A percentile compares a stretch with the other conserved stretches of the same genome.
Evolutionary conservation across 495 filamentous ascomycete genomes (phyloP).

Genomic region (Sabuloglossum arenarium): DNA sequence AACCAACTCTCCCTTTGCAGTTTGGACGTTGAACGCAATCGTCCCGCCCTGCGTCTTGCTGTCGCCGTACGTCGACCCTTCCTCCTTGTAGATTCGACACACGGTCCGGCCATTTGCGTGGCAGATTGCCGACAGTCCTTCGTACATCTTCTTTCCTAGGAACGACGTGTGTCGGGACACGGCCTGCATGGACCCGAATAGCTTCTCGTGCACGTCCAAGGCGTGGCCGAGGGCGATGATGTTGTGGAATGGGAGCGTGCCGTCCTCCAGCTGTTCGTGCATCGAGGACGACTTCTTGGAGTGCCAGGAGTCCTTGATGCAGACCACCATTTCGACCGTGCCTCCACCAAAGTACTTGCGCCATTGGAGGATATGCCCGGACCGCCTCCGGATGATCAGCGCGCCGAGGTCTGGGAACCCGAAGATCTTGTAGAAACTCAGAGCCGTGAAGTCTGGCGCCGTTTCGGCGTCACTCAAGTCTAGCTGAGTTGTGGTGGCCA

Average conservation of each 20-base stretch:
- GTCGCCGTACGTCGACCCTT: conserved; percentile 29
- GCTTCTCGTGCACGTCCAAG: conserved; percentile 36
- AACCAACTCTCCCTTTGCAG: conserved; percentile 31
- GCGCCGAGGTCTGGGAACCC: conserved; percentile 61
- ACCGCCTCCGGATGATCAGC: conserved; percentile 40
- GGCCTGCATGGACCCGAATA: conserved; percentile 40
- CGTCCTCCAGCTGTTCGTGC: conserved; percentile 55
- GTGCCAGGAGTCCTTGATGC: conserved; percentile 39
- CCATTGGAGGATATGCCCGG: conserved; percentile 37
- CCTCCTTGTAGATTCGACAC: conserved; percentile 39
- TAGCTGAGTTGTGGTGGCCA: conserved; percentile 44
- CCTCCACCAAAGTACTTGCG: conserved; percentile 61
- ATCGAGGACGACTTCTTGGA: conserved; percentile 32
- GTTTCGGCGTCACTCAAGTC: conserved; percentile 34
- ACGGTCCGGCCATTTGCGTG: conserved; percentile 37
- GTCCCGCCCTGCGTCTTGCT: conserved; percentile 41
- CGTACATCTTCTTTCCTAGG: conserved; percentile 30
- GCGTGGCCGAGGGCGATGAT: conserved; percentile 52
- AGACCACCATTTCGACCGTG: conserved; percentile 49
- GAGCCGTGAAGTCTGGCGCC: conserved; percentile 49
- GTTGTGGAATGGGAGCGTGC: conserved; percentile 58
- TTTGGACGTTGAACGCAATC: conserved; percentile 46
- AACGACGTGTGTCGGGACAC: conserved; percentile 41
- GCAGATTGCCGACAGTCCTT: conserved; percentile 26
- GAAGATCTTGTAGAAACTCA: conserved; percentile 71